Base-by-base conservation (phyloP, 306 rosid species). In the Bauhinia variegata region DNA sequence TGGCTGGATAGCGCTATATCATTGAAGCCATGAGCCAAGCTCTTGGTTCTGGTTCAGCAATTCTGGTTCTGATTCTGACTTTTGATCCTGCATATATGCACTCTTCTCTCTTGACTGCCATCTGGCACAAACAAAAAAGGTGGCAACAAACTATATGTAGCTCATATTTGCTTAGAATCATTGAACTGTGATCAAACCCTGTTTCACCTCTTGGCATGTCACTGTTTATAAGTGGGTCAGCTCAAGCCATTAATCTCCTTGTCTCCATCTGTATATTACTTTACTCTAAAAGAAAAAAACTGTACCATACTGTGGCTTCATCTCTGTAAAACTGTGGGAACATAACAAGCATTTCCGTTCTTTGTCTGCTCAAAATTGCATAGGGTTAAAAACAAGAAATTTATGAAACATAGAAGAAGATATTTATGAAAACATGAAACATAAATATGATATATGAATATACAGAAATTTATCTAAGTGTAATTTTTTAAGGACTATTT, bases 71-170 rank as follows among this genome's bases (percentile, higher is more conserved):
- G 54, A 49, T 49, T 49, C 54, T 49, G 54, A 49, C 2, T 54
- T 66, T 67, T 11, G 7, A 44, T 51, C 30, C 16, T 17, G 30
- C 28, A 13, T 55, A 36, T 14, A 4, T 32, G 5, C 32, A 11
- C 34, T 14, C 46, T 8, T 47, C 28, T 38, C 36, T 49, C 41
- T 28, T 52, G 6, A 18, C 11, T 58, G 65, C 70, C 64, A 65
- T 60, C 59, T n/a, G 74, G 74, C 62, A 53, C 78, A 73, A 71
- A 44, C 78, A 43, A 4, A 60, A 36, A 62, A 67, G n/a, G n/a
- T n/a, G 39, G 48, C 31, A 52, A 53, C 51, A 43, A 19, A 60
- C 49, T 39, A n/a, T n/a, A n/a, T n/a, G n/a, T n/a, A 30, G 17
- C 70, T 34, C 46, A 34, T 42, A 41, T 36, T 5, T 36, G 41